Percentiles rank a stretch among this genome's conserved stretches.
Conservation (phyloP, 208 protist species). For the Paratrypanosoma confusum region DNA sequence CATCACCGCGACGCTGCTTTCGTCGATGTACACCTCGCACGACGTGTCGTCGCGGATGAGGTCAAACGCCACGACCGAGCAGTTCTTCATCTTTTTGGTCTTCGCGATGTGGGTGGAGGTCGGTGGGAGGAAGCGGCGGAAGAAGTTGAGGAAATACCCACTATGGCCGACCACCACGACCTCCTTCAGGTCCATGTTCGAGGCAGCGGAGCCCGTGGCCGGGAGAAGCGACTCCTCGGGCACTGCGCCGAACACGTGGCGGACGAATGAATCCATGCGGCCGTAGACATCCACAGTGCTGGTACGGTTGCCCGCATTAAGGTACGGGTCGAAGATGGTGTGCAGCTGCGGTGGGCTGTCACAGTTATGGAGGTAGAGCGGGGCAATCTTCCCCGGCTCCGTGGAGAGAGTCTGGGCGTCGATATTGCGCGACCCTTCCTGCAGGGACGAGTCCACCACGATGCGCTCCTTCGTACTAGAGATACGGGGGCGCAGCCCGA, state of each 20-base stretch:
- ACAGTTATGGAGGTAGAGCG: constrained; percentile 33
- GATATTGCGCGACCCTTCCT: constrained; percentile 87
- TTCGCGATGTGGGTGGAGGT: constrained; percentile 53
- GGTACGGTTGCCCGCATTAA: constrained; percentile 73
- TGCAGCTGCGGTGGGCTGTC: constrained; percentile 26
- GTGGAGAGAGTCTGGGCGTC: constrained; percentile 82
- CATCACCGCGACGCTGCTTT: constrained; percentile 52
- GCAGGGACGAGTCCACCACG: constrained; percentile 72
- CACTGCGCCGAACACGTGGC: constrained; percentile 46
- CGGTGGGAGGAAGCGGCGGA: constrained; percentile 73
- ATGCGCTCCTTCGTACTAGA: constrained; percentile 56
- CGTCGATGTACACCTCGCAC: constrained; percentile 57
- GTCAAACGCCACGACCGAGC: constrained; percentile 74
- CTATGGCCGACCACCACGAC: constrained; percentile 89
- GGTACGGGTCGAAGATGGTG: constrained; percentile 39
- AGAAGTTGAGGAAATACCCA: constrained; percentile 81
- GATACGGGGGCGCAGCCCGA: constrained; percentile 52
- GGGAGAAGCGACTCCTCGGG: constrained; percentile 13
- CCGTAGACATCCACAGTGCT: constrained; percentile 53
- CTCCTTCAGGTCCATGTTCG: constrained; percentile 62
- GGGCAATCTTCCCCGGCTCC: constrained; percentile 57
- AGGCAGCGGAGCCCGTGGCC: constrained; percentile 8
- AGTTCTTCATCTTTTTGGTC: constrained; percentile 83
- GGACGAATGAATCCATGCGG: constrained; percentile 73
- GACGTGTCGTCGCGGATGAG: constrained; percentile 48